phyloP scores from a whole-genome alignment of 2,329 filamentous ascomycete species.

The Dothiorella sarmentorum region DNA sequence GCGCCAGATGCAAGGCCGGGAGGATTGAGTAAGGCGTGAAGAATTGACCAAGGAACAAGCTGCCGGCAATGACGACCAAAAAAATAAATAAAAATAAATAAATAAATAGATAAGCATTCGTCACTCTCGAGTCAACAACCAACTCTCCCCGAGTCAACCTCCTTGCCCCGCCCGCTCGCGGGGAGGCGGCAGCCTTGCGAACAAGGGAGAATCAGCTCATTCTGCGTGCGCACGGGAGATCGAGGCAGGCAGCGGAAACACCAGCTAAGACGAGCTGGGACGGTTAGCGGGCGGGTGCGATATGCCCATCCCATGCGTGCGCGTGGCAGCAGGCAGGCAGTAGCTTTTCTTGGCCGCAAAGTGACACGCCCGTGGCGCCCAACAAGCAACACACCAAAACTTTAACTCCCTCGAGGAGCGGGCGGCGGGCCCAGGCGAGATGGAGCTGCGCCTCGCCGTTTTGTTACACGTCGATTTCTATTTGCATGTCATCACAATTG shows the following conservation, averaged over 20 bases:
- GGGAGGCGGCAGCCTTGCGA: not conserved
- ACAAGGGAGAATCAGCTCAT: not conserved
- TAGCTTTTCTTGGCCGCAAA: not conserved
- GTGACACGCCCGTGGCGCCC: constrained; percentile 9
- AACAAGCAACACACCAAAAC: not conserved
- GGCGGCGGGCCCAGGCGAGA: no score
- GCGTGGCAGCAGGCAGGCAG: constrained; percentile 5
- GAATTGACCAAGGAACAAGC: not conserved
- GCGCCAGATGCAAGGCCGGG: not conserved
- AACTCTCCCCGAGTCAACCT: not conserved
- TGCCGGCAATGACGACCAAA: not conserved
- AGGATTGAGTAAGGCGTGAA: not conserved
- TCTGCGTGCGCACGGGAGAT: not conserved
- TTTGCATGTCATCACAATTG: no score
- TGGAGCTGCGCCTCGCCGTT: no score
- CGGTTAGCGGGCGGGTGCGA: not conserved
- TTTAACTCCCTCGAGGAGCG: no score
- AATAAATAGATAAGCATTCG: not conserved
- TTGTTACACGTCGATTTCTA: no score
- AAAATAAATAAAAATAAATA: not conserved
- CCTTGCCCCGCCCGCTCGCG: not conserved
- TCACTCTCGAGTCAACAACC: not conserved
- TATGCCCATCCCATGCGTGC: not conserved
- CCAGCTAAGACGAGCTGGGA: not conserved
- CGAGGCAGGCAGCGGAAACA: not conserved